Conservation (phyloP, 176 grass and related monocot species). For the Oryza nivara region DNA sequence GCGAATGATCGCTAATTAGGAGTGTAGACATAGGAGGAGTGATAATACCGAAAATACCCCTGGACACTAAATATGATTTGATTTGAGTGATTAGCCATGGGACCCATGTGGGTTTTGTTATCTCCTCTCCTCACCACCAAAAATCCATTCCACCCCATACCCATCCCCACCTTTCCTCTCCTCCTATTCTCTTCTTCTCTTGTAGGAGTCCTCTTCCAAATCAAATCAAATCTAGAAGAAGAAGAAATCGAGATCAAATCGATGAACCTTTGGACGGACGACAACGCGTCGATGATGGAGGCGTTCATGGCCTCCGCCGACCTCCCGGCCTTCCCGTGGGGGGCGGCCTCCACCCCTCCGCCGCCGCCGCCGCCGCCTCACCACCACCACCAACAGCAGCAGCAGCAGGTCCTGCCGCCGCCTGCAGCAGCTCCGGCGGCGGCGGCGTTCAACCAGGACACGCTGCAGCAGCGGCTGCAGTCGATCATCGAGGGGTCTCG, state of each 20-base stretch:
- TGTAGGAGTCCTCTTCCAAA: background rate
- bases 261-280: constrained; percentile 94
- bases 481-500: constrained; percentile 70
- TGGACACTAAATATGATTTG: background rate
- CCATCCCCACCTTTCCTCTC: background rate
- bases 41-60: constrained; percentile 11
- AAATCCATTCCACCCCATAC: background rate
- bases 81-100: background rate
- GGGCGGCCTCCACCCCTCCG: background rate
- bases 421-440: background rate
- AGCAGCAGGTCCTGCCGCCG: background rate
- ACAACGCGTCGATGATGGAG: constrained; percentile 94
- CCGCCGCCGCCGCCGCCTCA: background rate
- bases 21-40: too few species aligned
- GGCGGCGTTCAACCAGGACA: constrained; percentile 71
- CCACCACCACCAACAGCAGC: background rate
- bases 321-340: constrained; percentile 66
- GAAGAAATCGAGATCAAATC: background rate
- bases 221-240: too few species aligned
- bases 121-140: background rate
- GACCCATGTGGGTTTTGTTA: too few species aligned
- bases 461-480: constrained; percentile 84
- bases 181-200: background rate
- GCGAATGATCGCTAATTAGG: too few species aligned
- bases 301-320: constrained; percentile 83